These are phyloP conservation scores for Candolleomyces efflorescens DNA, from an alignment of 768 basidiomycete species.

Conservation along the genomic window DNA sequence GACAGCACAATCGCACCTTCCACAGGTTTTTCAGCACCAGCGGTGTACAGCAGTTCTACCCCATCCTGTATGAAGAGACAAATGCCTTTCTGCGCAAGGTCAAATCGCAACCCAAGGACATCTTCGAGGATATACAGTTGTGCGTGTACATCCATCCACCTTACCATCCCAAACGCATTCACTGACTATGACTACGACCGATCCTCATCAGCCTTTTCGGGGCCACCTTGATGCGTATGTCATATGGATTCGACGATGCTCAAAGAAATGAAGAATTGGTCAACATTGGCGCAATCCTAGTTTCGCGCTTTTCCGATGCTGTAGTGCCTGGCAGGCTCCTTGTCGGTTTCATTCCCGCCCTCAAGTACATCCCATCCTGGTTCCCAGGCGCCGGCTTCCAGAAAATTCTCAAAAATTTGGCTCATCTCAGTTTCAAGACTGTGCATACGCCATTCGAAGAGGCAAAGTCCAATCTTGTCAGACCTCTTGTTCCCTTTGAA, in stretches of 20 bases:
- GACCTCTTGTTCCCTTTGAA: background rate
- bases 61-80: slow-evolving; percentile 2
- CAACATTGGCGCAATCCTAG: background rate
- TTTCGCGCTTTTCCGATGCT: background rate
- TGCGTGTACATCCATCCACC: background rate
- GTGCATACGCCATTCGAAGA: background rate
- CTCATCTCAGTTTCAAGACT: background rate
- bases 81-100: slow-evolving; percentile 7
- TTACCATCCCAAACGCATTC: no score
- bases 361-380: slow-evolving; percentile 3
- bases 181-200: background rate
- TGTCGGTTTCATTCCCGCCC: slow-evolving; percentile 3
- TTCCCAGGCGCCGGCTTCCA: slow-evolving; percentile 6
- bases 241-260: slow-evolving; percentile 1
- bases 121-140: slow-evolving; percentile 5
- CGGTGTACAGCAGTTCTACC: slow-evolving; percentile 4
- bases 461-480: slow-evolving; percentile 4
- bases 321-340: slow-evolving; percentile 1
- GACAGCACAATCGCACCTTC: slow-evolving; percentile 10
- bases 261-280: background rate
- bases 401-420: background rate
- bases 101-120: background rate
- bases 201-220: slow-evolving; percentile 3
- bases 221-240: background rate
- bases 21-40: slow-evolving; percentile 9